These are phyloP conservation scores for Metschnikowia hibisci DNA, from an alignment of 805 yeast genomes.

Conservation along the genomic window DNA sequence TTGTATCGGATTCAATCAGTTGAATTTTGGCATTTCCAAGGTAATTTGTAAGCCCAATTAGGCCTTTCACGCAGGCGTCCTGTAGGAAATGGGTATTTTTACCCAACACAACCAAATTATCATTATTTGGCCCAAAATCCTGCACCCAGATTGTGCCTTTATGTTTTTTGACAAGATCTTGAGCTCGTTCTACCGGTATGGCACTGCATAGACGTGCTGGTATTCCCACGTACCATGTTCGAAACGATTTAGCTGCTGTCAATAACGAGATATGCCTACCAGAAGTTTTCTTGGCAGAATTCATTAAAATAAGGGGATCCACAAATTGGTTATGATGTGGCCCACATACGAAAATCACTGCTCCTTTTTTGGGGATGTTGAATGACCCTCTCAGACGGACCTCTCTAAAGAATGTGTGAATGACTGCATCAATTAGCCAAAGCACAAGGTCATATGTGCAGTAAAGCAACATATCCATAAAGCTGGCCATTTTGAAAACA, in stretches of 20 bases:
- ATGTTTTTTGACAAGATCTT: slow-evolving; percentile 30
- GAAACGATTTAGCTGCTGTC: slow-evolving; percentile 36
- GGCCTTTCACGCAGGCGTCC: slow-evolving; percentile 33
- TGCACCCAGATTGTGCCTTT: slow-evolving; percentile 27
- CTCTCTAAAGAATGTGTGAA: slow-evolving; percentile 41
- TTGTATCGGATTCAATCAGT: slow-evolving; percentile 29
- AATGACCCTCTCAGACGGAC: slow-evolving; percentile 36
- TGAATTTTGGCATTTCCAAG: slow-evolving; percentile 33
- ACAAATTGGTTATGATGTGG: slow-evolving; percentile 44
- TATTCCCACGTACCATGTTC: slow-evolving; percentile 30
- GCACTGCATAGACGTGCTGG: slow-evolving; percentile 31
- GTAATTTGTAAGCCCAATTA: slow-evolving; percentile 35
- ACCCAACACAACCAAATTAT: slow-evolving; percentile 25
- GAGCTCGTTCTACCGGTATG: slow-evolving; percentile 42
- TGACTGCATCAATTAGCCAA: slow-evolving; percentile 30
- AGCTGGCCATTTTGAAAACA: too few species aligned
- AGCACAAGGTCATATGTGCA: slow-evolving; percentile 28
- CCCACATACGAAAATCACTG: slow-evolving; percentile 39
- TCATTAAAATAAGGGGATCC: slow-evolving; percentile 37
- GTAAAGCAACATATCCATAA: not conserved
- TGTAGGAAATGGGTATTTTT: slow-evolving; percentile 31
- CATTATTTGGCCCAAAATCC: slow-evolving; percentile 18
- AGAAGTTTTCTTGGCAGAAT: slow-evolving; percentile 28
- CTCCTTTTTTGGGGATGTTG: slow-evolving; percentile 35
- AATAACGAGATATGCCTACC: slow-evolving; percentile 34